Conservation (phyloP, 495 filamentous ascomycete species). For the Neurospora terricola region DNA sequence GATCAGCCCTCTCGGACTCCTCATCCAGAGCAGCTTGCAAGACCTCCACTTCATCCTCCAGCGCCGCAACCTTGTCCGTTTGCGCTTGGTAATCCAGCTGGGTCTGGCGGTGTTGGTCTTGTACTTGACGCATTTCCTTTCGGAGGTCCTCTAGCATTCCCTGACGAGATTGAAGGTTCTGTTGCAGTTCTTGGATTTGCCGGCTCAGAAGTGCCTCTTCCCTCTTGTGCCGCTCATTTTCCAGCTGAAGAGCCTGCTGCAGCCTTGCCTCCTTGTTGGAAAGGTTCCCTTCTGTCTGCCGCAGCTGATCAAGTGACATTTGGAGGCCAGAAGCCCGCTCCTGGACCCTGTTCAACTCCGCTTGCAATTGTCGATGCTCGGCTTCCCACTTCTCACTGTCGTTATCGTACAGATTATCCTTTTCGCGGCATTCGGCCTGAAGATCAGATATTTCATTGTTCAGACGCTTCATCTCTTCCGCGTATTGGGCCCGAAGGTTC, state of each 20-base stretch:
- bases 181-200: conserved; percentile 37
- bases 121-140: conserved; percentile 43
- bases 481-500: conserved; percentile 47
- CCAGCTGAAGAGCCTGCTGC: conserved; percentile 40
- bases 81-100: conserved; percentile 54
- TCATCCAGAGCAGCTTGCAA: conserved; percentile 67
- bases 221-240: conserved; percentile 32
- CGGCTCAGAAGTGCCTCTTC: conserved; percentile 28
- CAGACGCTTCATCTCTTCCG: conserved; percentile 51
- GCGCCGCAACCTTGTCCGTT: conserved; percentile 56
- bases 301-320: conserved; percentile 62
- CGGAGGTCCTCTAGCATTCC: conserved; percentile 31
- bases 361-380: conserved; percentile 51
- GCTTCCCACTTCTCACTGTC: conserved; percentile 64
- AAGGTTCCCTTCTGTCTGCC: conserved; percentile 54
- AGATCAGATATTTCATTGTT: conserved; percentile 57
- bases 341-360: conserved; percentile 56
- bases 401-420: conserved; percentile 58
- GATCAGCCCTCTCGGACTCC: conserved; percentile 58
- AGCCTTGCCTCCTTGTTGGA: conserved; percentile 56
- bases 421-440: conserved; percentile 62
- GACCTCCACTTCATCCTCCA: conserved; percentile 75
- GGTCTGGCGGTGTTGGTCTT: conserved; percentile 58
- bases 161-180: conserved; percentile 35
- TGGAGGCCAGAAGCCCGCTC: conserved; percentile 61